phyloP scores from a whole-genome alignment of 768 basidiomycete species.

The Lactarius akahatsu region DNA sequence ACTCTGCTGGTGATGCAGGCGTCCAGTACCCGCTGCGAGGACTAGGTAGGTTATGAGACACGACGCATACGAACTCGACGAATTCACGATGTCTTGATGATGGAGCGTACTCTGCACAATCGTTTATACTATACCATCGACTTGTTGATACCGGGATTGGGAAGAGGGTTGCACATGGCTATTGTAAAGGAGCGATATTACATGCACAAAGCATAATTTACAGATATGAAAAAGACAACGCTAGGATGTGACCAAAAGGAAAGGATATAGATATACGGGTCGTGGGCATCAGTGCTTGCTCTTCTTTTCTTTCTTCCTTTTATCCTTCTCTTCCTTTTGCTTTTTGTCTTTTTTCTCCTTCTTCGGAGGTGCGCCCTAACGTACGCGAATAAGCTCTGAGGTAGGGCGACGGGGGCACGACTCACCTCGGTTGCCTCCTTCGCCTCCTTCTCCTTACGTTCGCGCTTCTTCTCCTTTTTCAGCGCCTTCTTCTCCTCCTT shows the following conservation, averaged over 20 bases:
- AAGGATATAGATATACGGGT: conserved; percentile 10
- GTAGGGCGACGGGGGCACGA: conserved; percentile 7
- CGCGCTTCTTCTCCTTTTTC: conserved; percentile 73
- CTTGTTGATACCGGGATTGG: background rate
- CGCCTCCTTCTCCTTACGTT: conserved; percentile 50
- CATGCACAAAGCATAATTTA: conserved; percentile 27
- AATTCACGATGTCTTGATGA: conserved; percentile 4
- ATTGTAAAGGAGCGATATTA: conserved; percentile 24
- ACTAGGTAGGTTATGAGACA: background rate
- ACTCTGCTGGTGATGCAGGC: conserved; percentile 73
- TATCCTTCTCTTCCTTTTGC: conserved; percentile 47
- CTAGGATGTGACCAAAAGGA: conserved; percentile 21
- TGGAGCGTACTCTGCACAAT: background rate
- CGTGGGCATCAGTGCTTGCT: conserved; percentile 38
- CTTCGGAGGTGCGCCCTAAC: conserved; percentile 38
- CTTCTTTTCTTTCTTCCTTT: conserved; percentile 60
- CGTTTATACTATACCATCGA: background rate
- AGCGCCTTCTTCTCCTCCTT: conserved; percentile 87
- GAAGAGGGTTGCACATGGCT: background rate
- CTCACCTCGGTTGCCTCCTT: conserved; percentile 47
- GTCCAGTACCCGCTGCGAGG: background rate
- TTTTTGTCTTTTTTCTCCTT: conserved; percentile 44
- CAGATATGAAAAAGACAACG: conserved; percentile 21
- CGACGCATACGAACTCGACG: background rate
- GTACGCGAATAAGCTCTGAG: conserved; percentile 7